Evolutionary conservation across 2,329 filamentous ascomycete genomes (phyloP).

Genomic region (Talaromyces funiculosus): DNA sequence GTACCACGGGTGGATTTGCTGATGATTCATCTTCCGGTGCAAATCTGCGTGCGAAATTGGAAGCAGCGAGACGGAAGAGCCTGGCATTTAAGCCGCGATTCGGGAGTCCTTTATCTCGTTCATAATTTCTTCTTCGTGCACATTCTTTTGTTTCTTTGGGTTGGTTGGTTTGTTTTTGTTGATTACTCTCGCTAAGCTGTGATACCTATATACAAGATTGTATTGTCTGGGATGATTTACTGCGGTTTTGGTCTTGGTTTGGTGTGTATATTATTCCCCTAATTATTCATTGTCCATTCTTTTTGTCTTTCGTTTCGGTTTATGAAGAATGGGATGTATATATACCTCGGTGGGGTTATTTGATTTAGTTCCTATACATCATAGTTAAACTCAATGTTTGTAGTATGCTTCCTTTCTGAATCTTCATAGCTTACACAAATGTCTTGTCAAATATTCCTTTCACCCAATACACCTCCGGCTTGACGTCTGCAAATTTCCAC

Average conservation of each 20-base stretch:
- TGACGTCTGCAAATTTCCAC: background rate
- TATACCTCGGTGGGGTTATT: background rate
- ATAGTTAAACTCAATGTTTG: too few relatives aligned
- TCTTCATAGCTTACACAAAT: background rate
- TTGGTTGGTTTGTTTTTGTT: background rate
- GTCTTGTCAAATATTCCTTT: background rate
- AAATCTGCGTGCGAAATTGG: constrained; percentile 55
- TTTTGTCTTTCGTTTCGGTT: background rate
- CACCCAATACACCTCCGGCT: background rate
- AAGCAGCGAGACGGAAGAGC: constrained; percentile 70
- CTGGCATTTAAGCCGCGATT: constrained; percentile 71
- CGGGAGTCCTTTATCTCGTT: constrained; percentile 57
- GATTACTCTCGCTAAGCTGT: background rate
- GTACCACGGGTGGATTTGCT: background rate
- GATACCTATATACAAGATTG: constrained; percentile 5
- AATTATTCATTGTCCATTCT: background rate
- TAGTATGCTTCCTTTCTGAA: too few relatives aligned
- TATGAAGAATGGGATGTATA: background rate
- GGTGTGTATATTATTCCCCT: background rate
- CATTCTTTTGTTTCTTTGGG: background rate
- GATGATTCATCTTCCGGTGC: constrained; percentile 18
- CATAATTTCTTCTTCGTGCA: background rate
- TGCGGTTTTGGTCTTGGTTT: background rate
- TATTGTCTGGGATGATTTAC: background rate
- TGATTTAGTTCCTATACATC: background rate